A percentile compares a stretch with the other conserved stretches of the same genome.
Evolutionary conservation across 306 rosid species (phyloP).

Genomic region (Cercis canadensis): DNA sequence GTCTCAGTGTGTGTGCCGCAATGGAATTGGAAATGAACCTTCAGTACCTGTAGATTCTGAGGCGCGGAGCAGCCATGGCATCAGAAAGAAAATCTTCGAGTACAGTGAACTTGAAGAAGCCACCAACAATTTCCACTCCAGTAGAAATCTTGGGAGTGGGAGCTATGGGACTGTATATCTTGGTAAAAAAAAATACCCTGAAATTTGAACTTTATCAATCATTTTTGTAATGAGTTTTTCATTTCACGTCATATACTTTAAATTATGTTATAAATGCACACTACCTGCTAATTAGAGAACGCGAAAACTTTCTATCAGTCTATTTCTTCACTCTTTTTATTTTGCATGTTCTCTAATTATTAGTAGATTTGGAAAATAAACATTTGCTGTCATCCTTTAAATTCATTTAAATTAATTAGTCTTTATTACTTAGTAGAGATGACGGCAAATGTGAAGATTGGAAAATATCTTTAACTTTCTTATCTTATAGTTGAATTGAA

Average conservation of each 20-base stretch:
- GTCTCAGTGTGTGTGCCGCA: slow-evolving; percentile 32
- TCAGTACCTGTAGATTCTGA: slow-evolving; percentile 20
- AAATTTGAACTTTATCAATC: background rate
- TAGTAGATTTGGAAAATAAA: no score
- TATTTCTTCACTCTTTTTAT: no score
- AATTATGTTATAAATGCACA: no score
- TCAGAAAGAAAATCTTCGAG: slow-evolving; percentile 26
- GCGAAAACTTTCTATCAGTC: no score
- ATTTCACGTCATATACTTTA: background rate
- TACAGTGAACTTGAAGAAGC: slow-evolving; percentile 54
- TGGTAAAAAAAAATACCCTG: slow-evolving; percentile 35
- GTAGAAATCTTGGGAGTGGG: slow-evolving; percentile 57
- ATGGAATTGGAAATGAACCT: slow-evolving; percentile 7
- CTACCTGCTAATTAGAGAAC: no score
- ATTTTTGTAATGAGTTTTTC: background rate
- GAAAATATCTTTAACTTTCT: no score
- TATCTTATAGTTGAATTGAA: no score
- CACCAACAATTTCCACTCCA: slow-evolving; percentile 44
- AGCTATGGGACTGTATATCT: slow-evolving; percentile 59
- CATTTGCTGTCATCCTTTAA: no score
- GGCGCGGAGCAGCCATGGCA: background rate
- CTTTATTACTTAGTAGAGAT: no score
- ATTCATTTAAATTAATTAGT: no score
- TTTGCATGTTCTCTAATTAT: no score
- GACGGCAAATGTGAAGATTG: no score